Evolutionary conservation across 768 basidiomycete genomes (phyloP).

Genomic region (Amanita molliuscula): DNA sequence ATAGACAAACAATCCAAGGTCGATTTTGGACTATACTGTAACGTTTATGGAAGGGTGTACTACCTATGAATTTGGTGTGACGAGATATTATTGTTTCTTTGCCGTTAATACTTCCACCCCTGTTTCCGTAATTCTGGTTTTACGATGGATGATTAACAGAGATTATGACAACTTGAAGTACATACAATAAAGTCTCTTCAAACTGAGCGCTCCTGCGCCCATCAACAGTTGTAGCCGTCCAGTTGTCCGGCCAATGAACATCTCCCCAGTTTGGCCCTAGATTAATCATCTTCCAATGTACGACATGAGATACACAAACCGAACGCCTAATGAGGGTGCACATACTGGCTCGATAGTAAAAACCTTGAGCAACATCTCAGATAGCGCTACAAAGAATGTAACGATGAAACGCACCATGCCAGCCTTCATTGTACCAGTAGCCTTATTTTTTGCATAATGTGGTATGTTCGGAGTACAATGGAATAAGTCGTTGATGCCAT

Average conservation of each 20-base stretch:
- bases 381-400: not conserved
- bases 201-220: constrained; percentile 93
- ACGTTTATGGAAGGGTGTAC: not conserved
- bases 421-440: constrained; percentile 84
- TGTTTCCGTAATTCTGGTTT: constrained; percentile 73
- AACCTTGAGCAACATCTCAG: constrained; percentile 20
- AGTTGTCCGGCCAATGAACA: constrained; percentile 88
- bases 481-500: constrained; percentile 83
- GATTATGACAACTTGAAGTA: constrained; percentile 10
- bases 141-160: constrained; percentile 6
- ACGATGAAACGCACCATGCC: constrained; percentile 61
- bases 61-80: not conserved
- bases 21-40: not conserved
- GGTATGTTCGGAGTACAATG: constrained; percentile 82
- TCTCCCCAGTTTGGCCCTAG: constrained; percentile 68
- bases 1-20: not conserved
- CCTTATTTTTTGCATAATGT: constrained; percentile 93
- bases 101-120: constrained; percentile 85
- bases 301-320: not conserved
- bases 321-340: not conserved
- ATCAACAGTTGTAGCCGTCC: constrained; percentile 92
- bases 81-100: constrained; percentile 14
- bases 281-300: constrained; percentile 72
- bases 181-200: constrained; percentile 92
- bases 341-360: constrained; percentile 75